Evolutionary conservation across 306 rosid species (phyloP).

Genomic region (Canavalia gladiata): DNA sequence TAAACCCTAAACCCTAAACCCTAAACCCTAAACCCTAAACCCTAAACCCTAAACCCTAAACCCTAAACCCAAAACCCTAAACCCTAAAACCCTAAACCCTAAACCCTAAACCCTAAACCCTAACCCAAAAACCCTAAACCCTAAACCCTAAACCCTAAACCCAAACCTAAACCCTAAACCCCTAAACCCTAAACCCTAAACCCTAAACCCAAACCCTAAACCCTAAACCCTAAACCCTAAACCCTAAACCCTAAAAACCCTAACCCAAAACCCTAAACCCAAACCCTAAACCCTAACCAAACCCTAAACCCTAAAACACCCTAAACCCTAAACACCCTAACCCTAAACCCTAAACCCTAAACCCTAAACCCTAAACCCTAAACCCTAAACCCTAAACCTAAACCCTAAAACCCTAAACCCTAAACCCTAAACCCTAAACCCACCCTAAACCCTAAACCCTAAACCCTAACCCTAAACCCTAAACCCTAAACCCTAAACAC

Average conservation of each 20-base stretch:
- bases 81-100: conserved; percentile 23
- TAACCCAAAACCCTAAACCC: conserved; percentile 39
- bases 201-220: conserved; percentile 33
- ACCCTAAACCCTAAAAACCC: conserved; percentile 25
- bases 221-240: conserved; percentile 46
- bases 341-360: not conserved
- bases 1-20: conserved; percentile 29
- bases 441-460: conserved; percentile 29
- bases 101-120: conserved; percentile 20
- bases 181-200: conserved; percentile 34
- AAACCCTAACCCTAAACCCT: conserved; percentile 9
- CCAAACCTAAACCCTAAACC: conserved; percentile 33
- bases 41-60: conserved; percentile 11
- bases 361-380: not conserved
- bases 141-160: conserved; percentile 32
- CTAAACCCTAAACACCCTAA: not conserved
- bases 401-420: not conserved
- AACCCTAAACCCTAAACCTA: not conserved
- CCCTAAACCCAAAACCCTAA: conserved; percentile 1
- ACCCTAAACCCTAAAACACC: no score
- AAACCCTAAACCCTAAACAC: conserved; percentile 39
- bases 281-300: conserved; percentile 20
- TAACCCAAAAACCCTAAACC: conserved; percentile 24
- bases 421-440: not conserved
- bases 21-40: conserved; percentile 26